phyloP scores from a whole-genome alignment of 2,329 filamentous ascomycete species.

The Aphanoascus verrucosus region DNA sequence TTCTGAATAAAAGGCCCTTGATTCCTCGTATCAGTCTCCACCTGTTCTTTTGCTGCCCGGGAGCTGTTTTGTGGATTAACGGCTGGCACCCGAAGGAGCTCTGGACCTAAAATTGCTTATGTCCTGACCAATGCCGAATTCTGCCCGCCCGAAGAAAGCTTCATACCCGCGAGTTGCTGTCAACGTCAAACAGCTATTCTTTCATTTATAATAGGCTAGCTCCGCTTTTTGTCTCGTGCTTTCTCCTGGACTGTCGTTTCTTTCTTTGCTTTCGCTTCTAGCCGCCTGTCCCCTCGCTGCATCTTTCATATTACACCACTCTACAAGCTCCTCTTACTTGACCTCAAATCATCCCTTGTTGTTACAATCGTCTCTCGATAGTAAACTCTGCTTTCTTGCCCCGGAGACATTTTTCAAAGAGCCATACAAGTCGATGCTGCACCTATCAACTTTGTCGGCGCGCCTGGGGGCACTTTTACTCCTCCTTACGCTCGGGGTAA shows the following conservation, averaged over 20 bases:
- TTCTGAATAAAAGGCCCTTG: background rate
- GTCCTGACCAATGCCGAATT: constrained; percentile 2
- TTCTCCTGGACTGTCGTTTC: background rate
- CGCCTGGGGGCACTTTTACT: constrained; percentile 5
- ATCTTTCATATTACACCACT: background rate
- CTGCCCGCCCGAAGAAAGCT: constrained; percentile 4
- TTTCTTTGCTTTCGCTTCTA: background rate
- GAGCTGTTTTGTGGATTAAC: background rate
- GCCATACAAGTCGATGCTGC: background rate
- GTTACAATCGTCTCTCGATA: background rate
- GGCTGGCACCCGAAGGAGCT: background rate
- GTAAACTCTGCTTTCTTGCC: background rate
- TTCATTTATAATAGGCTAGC: constrained; percentile 8
- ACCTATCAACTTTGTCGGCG: background rate
- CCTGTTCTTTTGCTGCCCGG: background rate
- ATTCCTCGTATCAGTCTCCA: background rate
- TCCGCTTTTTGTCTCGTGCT: background rate
- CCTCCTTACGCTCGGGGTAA: constrained; percentile 25
- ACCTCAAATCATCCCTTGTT: background rate
- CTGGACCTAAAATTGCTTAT: background rate
- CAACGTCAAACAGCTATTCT: background rate
- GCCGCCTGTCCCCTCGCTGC: background rate
- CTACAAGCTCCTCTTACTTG: background rate
- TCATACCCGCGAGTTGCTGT: background rate
- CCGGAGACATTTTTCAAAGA: too few relatives aligned